Evolutionary conservation across 768 basidiomycete genomes (phyloP), one percentile per base, ranked within the genome.

Genomic region (Boletus speciosus): DNA sequence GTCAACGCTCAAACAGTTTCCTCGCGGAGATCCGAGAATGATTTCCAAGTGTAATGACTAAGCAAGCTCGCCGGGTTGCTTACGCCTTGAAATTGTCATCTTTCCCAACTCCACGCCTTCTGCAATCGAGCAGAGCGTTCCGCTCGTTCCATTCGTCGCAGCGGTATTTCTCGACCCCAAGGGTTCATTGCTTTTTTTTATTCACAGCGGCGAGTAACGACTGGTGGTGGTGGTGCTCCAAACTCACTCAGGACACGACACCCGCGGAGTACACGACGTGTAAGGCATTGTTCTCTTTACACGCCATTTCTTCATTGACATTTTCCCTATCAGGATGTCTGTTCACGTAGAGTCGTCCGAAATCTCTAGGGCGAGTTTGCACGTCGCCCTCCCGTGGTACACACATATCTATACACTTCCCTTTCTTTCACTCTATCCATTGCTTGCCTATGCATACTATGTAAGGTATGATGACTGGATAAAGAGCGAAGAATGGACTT

Each of bases 401-500:
- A 78, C 75, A 38, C 85, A 90, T 63, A 69, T 92, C 51, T 93
- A 93, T 65, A 79, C 84, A 6, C 53, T 84, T 16, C 91, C 91
- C 0, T 91, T 90, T 63, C 77, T 93, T n/a, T 81, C 79, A 1
- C 74, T 93, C 46, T 93, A 93, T 58, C 91, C 91, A 0, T 68
- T 93, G 31, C 80, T 91, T 31, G 90, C 88, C 25, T 97, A 96
- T 70, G 88, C 94, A 21, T 98, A 98, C 77, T 91, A 87, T 63
- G 71, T 93, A 72, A 86, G 81, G 70, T 97, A 98, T 71, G 91
- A 96, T 63, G 75, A 85, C 57, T 97, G 91, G 89, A 75, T 98
- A 51, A 81, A 86, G 65, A 91, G 90, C 53, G 93, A 96, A 73
- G 96, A 98, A 69, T 98, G 95, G 95, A 96, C 97, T 0, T 99